Base-by-base conservation (phyloP, 73 alveolate genomes). In the Paramecium pentaurelia region DNA sequence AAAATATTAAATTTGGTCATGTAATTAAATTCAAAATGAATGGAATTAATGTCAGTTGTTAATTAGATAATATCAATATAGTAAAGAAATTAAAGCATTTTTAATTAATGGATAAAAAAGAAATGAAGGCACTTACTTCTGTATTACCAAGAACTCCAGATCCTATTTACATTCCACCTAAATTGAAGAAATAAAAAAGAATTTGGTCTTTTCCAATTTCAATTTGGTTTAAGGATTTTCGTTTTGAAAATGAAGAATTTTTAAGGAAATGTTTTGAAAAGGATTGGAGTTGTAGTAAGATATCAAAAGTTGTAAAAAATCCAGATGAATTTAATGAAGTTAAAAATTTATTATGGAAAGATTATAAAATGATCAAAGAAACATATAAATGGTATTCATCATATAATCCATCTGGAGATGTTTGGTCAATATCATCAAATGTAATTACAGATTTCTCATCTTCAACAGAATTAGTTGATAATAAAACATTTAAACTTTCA, bases 221-320 rank as follows among this genome's bases (percentile, higher is more conserved):
- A 2, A 42, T 87, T 36, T 70, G 85, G 71, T 93, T 93, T 77
- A 91, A 73, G 27, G 95, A 93, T 36, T 93, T 71, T 90, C 75
- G 86, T 92, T 60, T 92, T 71, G 96, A 93, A 83, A 91, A 60
- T 92, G 93, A 92, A 36, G 95, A 93, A 20, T 75, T 93, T 18
- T 70, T 93, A 58, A 49, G 95, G 22, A 93, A 88, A 42, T 93
- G 96, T 22, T 93, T 93, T 34, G 96, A 93, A 34, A 86, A 60
- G 8, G 96, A 93, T 36, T 93, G 96, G 95, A 73, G 83, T 64
- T 84, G 86, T 59, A 60, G 93, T 59, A 93, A 93, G 92, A 90
- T 93, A 16, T 87, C 94, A 18, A 93, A 86, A 60, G 71, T 92
- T 32, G 58, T 92, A 9, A 92, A 92, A 32, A 93, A 92, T 86